Conservation (phyloP, 257 asterid genomes). For the Fraxinus quadrangulata region DNA sequence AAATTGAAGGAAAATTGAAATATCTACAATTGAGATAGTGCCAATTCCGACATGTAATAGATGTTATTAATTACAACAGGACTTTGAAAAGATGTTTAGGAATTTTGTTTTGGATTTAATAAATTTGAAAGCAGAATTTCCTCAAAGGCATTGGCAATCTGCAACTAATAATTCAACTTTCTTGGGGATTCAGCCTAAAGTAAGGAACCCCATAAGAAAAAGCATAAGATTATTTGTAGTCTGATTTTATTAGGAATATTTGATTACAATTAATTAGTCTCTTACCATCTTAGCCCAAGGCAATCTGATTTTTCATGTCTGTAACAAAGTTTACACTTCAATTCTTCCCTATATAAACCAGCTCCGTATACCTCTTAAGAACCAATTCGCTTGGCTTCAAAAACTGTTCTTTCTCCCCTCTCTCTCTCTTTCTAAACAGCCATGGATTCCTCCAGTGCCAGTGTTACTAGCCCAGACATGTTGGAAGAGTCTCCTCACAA, state of each 20-base stretch:
- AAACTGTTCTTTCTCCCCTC: not conserved
- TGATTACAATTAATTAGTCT: conserved; percentile 4
- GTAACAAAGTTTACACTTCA: not conserved
- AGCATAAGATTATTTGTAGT: conserved; percentile 9
- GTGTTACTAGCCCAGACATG: not conserved
- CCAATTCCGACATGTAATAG: not conserved
- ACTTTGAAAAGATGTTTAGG: conserved; percentile 1
- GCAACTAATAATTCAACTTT: not conserved
- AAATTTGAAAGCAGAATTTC: conserved; percentile 11
- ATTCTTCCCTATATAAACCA: conserved; percentile 8
- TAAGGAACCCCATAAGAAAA: not conserved
- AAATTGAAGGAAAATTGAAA: not conserved
- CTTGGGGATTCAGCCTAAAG: not conserved
- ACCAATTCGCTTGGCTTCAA: not conserved
- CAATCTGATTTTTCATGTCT: conserved; percentile 4
- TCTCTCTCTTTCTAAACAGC: not conserved
- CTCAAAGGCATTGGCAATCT: conserved; percentile 13
- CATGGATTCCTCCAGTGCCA: not conserved
- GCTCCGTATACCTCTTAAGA: not conserved
- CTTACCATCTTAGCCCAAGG: conserved; percentile 6
- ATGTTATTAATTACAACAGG: conserved; percentile 13
- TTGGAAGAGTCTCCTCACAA: not conserved
- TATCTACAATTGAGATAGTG: too few species aligned
- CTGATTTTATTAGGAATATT: not conserved
- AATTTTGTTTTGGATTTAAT: not conserved